A percentile compares a stretch with the other conserved stretches of the same genome.
Evolutionary conservation across 768 basidiomycete species (phyloP).

Genomic region (Hemileccinum rubropunctum): DNA sequence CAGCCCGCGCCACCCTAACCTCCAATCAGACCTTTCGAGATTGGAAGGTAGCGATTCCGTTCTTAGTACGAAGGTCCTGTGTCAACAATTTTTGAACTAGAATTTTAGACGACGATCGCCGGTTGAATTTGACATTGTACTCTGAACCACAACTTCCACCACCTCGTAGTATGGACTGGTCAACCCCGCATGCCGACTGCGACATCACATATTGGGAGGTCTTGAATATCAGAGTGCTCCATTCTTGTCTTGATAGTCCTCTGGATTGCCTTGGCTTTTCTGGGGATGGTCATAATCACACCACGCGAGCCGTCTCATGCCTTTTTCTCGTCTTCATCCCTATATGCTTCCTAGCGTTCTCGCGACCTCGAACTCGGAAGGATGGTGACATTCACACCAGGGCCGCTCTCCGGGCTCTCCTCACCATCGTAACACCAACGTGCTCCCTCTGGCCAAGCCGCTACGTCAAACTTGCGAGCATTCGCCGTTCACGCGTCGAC

Average conservation of each 20-base stretch:
- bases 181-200: slow-evolving; percentile 5
- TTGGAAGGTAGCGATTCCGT: too few species aligned
- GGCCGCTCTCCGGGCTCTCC: slow-evolving; percentile 35
- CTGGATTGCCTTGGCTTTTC: neutral
- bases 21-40: too few species aligned
- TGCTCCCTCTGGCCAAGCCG: slow-evolving; percentile 43
- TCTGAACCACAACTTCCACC: neutral
- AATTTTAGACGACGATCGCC: too few species aligned
- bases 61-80: too few species aligned
- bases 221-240: neutral
- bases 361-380: slow-evolving; percentile 7
- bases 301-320: neutral
- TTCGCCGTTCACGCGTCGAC: slow-evolving; percentile 22
- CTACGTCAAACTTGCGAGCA: slow-evolving; percentile 33
- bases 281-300: neutral
- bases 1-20: too few species aligned
- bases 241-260: neutral
- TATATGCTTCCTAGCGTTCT: slow-evolving; percentile 8
- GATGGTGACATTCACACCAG: slow-evolving; percentile 15
- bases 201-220: slow-evolving; percentile 4
- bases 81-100: too few species aligned
- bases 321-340: slow-evolving; percentile 9
- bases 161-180: too few species aligned
- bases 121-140: neutral
- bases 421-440: slow-evolving; percentile 42